Evolutionary conservation across 2,329 filamentous ascomycete species (phyloP).

Genomic region (Thielaviopsis ethacetica): DNA sequence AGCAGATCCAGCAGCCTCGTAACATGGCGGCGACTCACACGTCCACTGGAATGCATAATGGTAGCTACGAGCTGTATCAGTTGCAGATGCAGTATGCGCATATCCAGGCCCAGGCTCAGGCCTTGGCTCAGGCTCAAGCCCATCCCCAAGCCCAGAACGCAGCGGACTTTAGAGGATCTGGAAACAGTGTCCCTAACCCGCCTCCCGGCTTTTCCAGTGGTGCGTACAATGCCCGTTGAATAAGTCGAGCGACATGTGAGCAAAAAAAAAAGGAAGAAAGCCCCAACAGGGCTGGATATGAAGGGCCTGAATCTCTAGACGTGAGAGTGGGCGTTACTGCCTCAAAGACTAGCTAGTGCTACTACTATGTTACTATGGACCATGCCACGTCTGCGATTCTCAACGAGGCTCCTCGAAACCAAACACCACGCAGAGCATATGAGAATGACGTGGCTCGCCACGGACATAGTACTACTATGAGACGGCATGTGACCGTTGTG

Average conservation of each 20-base stretch:
- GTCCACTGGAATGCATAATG: background rate
- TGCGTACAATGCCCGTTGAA: conserved; percentile 2
- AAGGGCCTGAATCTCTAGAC: too few species aligned
- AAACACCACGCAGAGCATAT: too few species aligned
- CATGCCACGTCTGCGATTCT: too few species aligned
- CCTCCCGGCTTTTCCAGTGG: conserved; percentile 3
- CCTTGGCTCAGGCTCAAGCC: background rate
- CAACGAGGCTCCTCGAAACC: too few species aligned
- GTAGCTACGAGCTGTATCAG: background rate
- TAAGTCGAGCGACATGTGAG: background rate
- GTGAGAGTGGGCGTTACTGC: too few species aligned
- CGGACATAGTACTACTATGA: too few species aligned
- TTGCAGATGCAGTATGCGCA: background rate
- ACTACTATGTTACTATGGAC: too few species aligned
- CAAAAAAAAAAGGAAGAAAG: background rate
- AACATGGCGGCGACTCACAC: conserved; percentile 1
- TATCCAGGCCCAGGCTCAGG: background rate
- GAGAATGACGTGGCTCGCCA: too few species aligned
- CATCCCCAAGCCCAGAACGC: background rate
- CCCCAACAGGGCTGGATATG: too few species aligned
- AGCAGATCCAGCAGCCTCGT: conserved; percentile 5
- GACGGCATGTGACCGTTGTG: too few species aligned
- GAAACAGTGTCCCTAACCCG: background rate
- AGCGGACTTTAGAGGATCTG: background rate
- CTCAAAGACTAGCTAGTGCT: too few species aligned